A percentile compares a stretch with the other conserved stretches of the same genome.
These are phyloP conservation scores for Epichloe sylvatica DNA, from an alignment of 2,329 filamentous ascomycete species.

Conservation along the genomic window DNA sequence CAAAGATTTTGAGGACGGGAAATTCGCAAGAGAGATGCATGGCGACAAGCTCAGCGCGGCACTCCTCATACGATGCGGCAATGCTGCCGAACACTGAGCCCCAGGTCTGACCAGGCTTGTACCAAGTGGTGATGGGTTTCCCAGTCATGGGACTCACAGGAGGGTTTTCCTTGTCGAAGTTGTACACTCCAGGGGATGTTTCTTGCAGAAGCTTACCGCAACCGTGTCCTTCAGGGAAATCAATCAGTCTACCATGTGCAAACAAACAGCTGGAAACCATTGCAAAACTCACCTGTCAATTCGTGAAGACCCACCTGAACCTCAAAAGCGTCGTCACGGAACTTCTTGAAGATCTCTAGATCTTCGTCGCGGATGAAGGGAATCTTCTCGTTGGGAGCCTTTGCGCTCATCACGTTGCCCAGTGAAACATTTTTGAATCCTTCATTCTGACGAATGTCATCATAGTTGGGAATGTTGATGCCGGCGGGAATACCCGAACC, in stretches of 20 bases:
- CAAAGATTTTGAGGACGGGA: constrained; percentile 76
- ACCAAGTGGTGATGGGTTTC: constrained; percentile 68
- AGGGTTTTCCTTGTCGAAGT: constrained; percentile 74
- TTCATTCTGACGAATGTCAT: constrained; percentile 65
- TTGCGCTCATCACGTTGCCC: constrained; percentile 83
- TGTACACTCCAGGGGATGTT: constrained; percentile 65
- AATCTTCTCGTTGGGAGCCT: constrained; percentile 81
- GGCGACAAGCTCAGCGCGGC: constrained; percentile 82
- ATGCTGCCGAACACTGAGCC: constrained; percentile 80
- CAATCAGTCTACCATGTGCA: constrained; percentile 7
- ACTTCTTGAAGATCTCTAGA: constrained; percentile 63
- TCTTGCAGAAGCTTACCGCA: constrained; percentile 91
- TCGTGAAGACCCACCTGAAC: constrained; percentile 94
- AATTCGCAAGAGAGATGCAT: constrained; percentile 89
- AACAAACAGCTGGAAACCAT: background rate
- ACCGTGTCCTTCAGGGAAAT: constrained; percentile 49
- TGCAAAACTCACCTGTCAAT: constrained; percentile 36
- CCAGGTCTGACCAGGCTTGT: constrained; percentile 93
- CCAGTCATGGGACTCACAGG: constrained; percentile 67
- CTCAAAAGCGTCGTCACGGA: constrained; percentile 79
- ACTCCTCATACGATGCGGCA: constrained; percentile 85
- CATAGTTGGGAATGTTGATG: constrained; percentile 58
- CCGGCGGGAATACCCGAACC: constrained; percentile 52
- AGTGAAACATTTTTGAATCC: constrained; percentile 91
- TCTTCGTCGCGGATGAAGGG: constrained; percentile 77